Base-by-base conservation (phyloP, 305 asterid species). In the Euphrasia arctica region DNA sequence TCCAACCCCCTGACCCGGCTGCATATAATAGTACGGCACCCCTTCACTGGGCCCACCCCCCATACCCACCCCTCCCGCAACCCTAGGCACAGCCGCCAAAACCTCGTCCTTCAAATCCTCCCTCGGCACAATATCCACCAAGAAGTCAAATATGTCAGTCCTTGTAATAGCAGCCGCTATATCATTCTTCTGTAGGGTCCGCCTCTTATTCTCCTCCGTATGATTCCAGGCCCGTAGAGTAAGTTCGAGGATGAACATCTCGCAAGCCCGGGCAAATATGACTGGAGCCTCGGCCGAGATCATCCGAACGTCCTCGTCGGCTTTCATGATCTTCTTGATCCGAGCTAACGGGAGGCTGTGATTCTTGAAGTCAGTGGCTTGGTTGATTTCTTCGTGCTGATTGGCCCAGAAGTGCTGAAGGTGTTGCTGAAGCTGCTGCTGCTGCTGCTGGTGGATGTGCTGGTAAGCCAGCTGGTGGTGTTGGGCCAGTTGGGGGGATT, bases 261-360 rank as follows among this genome's bases (percentile, higher is more conserved):
- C 98, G 62, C 98, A 91, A 50, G 98, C 98, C 11, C 94, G 85
- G 13, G 98, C 96, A 25, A 89, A 91, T 71, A 91, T 76, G 4
- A 91, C 96, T 0, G 96, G 98, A 3, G 98, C 96, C 72, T 91
- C 98, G 6, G 98, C 96, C 39, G 98, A 89, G 47, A 91, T 91
- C 96, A 91, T 91, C 47, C 96, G 70, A 13, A 91, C 98, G 36
- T 89, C 96, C 70, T 89, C 96, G 13, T 91, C 96, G 1, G 96
- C 95, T 78, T 91, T 91, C 98, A 89, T 91, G 56, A 91, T 91
- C 74, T 91, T 91, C 86, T 91, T 89, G 75, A 91, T 91, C 74
- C 98, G 83, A 2, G 98, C 98, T 64, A 91, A 69, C 14, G 98
- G 95, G 67, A 91, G 81, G 81, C 96, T 91, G 45, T 91, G 98